Evolutionary conservation across 2,329 filamentous ascomycete species (phyloP), one percentile per base, ranked within the genome.

Genomic region (Nectriaceae sp.): DNA sequence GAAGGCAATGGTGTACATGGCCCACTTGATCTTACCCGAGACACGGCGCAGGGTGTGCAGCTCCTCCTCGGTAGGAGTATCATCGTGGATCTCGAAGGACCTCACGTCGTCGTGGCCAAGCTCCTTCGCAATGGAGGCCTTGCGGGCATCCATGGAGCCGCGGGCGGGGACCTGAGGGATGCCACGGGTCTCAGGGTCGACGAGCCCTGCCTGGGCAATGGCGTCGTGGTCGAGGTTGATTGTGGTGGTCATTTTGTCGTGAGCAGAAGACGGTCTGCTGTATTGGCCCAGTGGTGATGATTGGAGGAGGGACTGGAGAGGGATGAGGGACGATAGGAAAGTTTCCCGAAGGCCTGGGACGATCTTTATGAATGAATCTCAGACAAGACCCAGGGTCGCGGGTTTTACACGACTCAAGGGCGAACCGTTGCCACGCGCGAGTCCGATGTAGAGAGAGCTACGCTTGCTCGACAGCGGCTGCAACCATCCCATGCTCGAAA

Each of bases 1-100:
- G 53, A 89, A 83, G 40, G 85, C 86, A 50, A 91, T 81, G 21
- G 83, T 84, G 70, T 83, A 90, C 49, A 85, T 79, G 46, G 77
- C 72, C 77, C 79, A 84, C 41, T 84, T 83, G 52, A 90, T 80
- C 62, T 76, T 76, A 53, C 82, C 84, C 11, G 83, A 80, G 19
- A 88, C 79, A 60, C 83, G 81, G 42, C 75, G 79, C n/a, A 88
- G 77, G 0, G 80, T 84, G 13, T 55, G 64, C 51, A 83, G 66
- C 52, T 88, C 84, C 63, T 87, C 83, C 24, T 81, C 78, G 5
- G 82, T 87, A 3, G 83, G 83, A 52, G 66, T 69, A 57, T 70
- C 65, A n/a, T 65, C 61, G 44, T 65, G 55, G 3, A 64, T 57
- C 41, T 68, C 62, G 26, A 57, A 54, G 20, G 58, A 55, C 21